Base-by-base conservation (phyloP, 805 yeast species). In the Myxozyma kluyveri region DNA sequence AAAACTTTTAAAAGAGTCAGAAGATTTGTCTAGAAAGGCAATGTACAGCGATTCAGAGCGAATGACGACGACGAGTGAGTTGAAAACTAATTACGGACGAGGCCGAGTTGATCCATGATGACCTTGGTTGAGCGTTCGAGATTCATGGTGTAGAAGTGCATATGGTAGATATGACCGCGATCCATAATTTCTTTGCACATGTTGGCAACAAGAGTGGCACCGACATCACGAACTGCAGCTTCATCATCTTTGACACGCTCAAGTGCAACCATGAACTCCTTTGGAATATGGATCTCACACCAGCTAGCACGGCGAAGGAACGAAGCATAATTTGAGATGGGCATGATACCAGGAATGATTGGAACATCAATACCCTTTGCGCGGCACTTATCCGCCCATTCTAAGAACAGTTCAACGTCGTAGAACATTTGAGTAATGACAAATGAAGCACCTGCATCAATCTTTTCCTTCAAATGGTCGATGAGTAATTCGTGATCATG, bases 261-360 rank as follows among this genome's bases (percentile, higher is more conserved):
- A 63, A 93, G 75, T 40, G 72, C 78, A 23, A 79, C 81, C 60
- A 81, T 69, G 68, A 90, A 89, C 44, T 79, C 75, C 54, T 78
- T 76, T 2, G 99, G 99, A 53, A 93, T 77, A 37, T 77, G 70
- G 62, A 93, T 83, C 64, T 86, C 85, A 54, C 95, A 88, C 99
- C 99, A 93, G 49, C 82, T 82, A 18, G 96, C 96, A 68, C 99
- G 81, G 73, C 99, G 84, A 57, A 89, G 69, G 67, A 93, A 93
- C 2, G 96, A 82, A 23, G 95, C 86, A 70, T 91, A 90, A 2
- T 96, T 88, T n/a, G 95, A 83, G 52, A 93, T 90, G 21, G 99
- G 99, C 99, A 93, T 93, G 69, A 93, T 89, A 12, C 99, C 99
- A 1, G 99, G 99, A 54, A 93, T 84, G 60, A 93, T 86, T 26